phyloP scores from a whole-genome alignment of 306 rosid genomes.

The Fagus sylvatica region DNA sequence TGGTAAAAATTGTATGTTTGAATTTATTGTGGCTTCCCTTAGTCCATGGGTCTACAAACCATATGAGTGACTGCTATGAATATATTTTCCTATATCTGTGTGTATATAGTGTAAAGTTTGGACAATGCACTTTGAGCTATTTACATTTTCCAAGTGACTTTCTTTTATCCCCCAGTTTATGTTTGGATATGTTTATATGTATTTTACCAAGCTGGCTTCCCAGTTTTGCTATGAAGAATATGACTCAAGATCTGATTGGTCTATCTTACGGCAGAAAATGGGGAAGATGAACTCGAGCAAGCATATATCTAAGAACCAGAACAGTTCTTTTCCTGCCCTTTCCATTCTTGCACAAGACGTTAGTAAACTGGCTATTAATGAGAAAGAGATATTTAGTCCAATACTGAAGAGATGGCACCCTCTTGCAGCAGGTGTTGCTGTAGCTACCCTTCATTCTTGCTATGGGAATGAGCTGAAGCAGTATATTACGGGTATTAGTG shows the following conservation, averaged over 20 bases:
- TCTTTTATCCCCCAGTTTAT: neutral
- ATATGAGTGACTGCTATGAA: neutral
- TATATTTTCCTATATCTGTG: neutral
- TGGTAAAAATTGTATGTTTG: neutral
- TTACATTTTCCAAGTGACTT: neutral
- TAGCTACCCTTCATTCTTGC: slow-evolving; percentile 88
- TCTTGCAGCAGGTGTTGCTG: slow-evolving; percentile 80
- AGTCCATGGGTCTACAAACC: neutral
- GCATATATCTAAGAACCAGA: slow-evolving; percentile 58
- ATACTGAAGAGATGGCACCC: slow-evolving; percentile 85
- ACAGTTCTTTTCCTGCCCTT: slow-evolving; percentile 49
- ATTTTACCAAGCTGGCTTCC: slow-evolving; percentile 9
- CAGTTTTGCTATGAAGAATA: slow-evolving; percentile 16
- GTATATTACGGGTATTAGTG: slow-evolving; percentile 55
- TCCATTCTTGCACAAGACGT: slow-evolving; percentile 66
- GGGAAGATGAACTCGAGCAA: slow-evolving; percentile 57
- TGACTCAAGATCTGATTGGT: slow-evolving; percentile 40
- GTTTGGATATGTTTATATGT: neutral
- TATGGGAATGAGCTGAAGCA: slow-evolving; percentile 77
- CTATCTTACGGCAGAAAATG: slow-evolving; percentile 60
- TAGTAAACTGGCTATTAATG: slow-evolving; percentile 64
- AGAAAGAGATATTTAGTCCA: slow-evolving; percentile 82
- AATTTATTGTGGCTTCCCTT: neutral
- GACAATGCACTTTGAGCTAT: neutral
- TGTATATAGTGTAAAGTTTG: neutral